Evolutionary conservation across 148 eudicot species (phyloP), one percentile per base, ranked within the genome.

Genomic region (Camellia sinensis): DNA sequence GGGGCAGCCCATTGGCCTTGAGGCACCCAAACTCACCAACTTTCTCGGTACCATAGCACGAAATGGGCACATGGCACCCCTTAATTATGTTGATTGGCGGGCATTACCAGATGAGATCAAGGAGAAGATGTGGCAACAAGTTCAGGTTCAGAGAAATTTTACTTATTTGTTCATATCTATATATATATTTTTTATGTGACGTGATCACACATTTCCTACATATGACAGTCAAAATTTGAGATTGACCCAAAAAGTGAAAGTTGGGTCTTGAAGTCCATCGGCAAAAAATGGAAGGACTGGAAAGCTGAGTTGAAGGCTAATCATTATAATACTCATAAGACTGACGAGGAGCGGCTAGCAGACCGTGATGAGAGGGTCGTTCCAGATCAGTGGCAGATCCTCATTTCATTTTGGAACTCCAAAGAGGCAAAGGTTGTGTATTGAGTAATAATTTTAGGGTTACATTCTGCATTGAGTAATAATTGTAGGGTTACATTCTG

Each of bases 351-450:
- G 72, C 85, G 89, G 54, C 79, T 87, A 62, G 87, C 87, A 44
- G 89, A 87, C 50, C 79, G 81, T 84, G 83, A 87, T 78, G 89
- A 76, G 82, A 87, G 89, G 80, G 89, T 87, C 61, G 83, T 80
- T 70, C 87, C 85, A 13, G 89, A 87, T 73, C 89, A 87, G 80
- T 87, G 89, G 89, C 72, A 62, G 45, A 53, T 54, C 45, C 87
- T 87, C 44, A 72, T 87, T 76, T 53, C 72, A 7, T 76, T 71
- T 71, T 87, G 89, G 89, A 84, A 76, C 70, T 76, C 89, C 78
- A 75, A 81, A 56, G 78, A 82, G 46, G 79, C 74, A 3, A 64
- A 80, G 87, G 89, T 84, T 1, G 43, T 77, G 80, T 75, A 56
- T 18, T 13, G 44, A 10, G 7, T 67, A 14, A 66, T 77, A 44